These are phyloP conservation scores for Fabrea salina DNA, from an alignment of 169 alveolate species.

Conservation along the genomic window DNA sequence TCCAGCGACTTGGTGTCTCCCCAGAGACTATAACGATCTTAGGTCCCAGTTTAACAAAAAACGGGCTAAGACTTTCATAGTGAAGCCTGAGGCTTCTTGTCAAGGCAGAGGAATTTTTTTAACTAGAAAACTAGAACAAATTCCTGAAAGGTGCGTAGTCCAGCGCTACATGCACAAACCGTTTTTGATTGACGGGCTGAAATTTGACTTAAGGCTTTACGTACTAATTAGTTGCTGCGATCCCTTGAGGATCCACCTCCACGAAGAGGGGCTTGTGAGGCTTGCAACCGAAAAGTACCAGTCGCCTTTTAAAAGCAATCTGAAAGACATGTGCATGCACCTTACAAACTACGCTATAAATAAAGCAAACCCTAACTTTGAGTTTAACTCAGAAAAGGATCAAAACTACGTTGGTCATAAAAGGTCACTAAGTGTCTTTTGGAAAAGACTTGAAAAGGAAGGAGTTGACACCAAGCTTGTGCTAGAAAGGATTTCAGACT, in stretches of 20 bases:
- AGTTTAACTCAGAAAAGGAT: conserved; percentile 61
- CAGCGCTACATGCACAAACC: conserved; percentile 89
- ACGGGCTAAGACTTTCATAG: conserved; percentile 82
- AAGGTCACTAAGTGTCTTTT: conserved; percentile 69
- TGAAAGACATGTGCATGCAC: conserved; percentile 81
- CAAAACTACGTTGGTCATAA: conserved; percentile 82
- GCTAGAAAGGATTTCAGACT: conserved; percentile 57
- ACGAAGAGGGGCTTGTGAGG: conserved; percentile 88
- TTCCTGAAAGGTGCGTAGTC: conserved; percentile 77
- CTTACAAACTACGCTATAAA: conserved; percentile 90
- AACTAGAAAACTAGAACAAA: conserved; percentile 67
- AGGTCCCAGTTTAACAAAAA: conserved; percentile 64
- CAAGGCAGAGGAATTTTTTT: conserved; percentile 88
- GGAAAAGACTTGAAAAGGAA: conserved; percentile 52
- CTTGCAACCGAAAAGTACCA: conserved; percentile 85
- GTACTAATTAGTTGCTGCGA: conserved; percentile 90
- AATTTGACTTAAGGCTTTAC: conserved; percentile 93
- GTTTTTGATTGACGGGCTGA: conserved; percentile 86
- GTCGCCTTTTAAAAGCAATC: conserved; percentile 72
- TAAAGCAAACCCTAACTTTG: conserved; percentile 73
- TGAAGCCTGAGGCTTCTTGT: conserved; percentile 91
- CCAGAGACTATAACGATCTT: conserved; percentile 70
- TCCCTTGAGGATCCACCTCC: conserved; percentile 78
- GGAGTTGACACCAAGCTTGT: conserved; percentile 73
- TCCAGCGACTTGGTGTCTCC: conserved; percentile 91